Base-by-base conservation (phyloP, 2,329 filamentous ascomycete species). In the Arthroderma uncinatum region DNA sequence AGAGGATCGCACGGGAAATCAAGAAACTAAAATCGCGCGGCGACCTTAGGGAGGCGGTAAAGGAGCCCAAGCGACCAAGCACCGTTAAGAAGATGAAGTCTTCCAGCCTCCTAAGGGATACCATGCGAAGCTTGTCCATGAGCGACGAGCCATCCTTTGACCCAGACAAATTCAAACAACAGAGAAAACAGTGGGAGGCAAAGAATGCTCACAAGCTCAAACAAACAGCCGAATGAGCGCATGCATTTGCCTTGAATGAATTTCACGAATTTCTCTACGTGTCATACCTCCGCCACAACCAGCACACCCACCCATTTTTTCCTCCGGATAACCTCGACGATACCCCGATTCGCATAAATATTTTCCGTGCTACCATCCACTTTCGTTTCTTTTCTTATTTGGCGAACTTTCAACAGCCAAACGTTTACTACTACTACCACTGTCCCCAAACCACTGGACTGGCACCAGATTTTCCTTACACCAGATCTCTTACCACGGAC, bases 1-100 rank as follows among this genome's bases (percentile, higher is more conserved):
- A 84, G 69, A 79, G 78, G 63, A 77, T 84, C 59, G 79, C 79
- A 9, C 76, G 79, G 37, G 81, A 83, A 61, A 72, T 84, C 61
- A 78, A 76, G 60, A 78, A 78, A 62, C 82, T 84, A 68, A 78
- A 79, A 50, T 78, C 79, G 55, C 76, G 75, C 52, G 74, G 74
- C 59, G 75, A 81, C 40, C 73, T 80, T n/a, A 74, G 76, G 23
- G 74, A 40, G 7, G 40, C 19, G 19, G 50, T 33, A 19, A 66
- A 63, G 54, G 64, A 66, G 50, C 61, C 64, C 30, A 64, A 62
- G 53, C 63, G 61, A 12, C 57, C 60, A 30, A 65, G 64, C 55
- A 39, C 55, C 34, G 59, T 73, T 19, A 66, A 65, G 58, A 71
- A 69, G 62, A 72, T 71, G 64, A 68, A 67, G 57, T 71, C 70